phyloP scores from a whole-genome alignment of 768 basidiomycete genomes.

The Amanita jacksonii region DNA sequence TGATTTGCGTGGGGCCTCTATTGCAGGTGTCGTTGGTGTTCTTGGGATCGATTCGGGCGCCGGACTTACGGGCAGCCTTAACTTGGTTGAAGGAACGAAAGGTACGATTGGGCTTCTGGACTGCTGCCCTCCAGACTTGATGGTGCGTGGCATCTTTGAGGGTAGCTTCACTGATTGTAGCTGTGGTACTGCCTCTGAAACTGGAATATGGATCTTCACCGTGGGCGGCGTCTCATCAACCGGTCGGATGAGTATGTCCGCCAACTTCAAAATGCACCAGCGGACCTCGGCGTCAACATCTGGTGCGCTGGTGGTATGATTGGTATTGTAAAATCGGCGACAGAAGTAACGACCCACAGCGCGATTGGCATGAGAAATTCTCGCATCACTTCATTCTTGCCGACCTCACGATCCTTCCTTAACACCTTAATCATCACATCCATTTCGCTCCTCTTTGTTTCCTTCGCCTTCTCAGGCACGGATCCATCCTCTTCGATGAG shows the following conservation, averaged over 20 bases:
- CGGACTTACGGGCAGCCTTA: constrained; percentile 42
- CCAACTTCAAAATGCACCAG: constrained; percentile 85
- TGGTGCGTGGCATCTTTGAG: constrained; percentile 29
- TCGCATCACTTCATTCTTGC: constrained; percentile 69
- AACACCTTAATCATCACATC: constrained; percentile 82
- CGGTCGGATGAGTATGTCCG: constrained; percentile 79
- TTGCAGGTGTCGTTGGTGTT: constrained; percentile 22
- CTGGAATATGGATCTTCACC: constrained; percentile 77
- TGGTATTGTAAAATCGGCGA: constrained; percentile 16
- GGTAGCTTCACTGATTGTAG: constrained; percentile 45
- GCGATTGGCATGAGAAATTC: constrained; percentile 77
- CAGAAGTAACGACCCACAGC: constrained; percentile 39
- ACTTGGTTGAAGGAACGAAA: constrained; percentile 38
- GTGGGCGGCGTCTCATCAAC: constrained; percentile 80
- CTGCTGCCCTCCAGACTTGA: constrained; percentile 30
- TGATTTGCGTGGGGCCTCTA: constrained; percentile 25
- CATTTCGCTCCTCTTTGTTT: constrained; percentile 73
- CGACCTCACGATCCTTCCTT: constrained; percentile 78
- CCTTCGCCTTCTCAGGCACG: constrained; percentile 57
- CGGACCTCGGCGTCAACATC: constrained; percentile 83
- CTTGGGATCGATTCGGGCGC: constrained; percentile 18
- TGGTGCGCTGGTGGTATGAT: constrained; percentile 41
- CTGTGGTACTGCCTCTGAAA: constrained; percentile 48
- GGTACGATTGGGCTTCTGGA: constrained; percentile 31
- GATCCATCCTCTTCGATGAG: constrained; percentile 84